Percentiles rank a stretch among this genome's conserved stretches.
These are phyloP conservation scores for Amanita subjunquillea DNA, from an alignment of 768 basidiomycete genomes.

Conservation along the genomic window DNA sequence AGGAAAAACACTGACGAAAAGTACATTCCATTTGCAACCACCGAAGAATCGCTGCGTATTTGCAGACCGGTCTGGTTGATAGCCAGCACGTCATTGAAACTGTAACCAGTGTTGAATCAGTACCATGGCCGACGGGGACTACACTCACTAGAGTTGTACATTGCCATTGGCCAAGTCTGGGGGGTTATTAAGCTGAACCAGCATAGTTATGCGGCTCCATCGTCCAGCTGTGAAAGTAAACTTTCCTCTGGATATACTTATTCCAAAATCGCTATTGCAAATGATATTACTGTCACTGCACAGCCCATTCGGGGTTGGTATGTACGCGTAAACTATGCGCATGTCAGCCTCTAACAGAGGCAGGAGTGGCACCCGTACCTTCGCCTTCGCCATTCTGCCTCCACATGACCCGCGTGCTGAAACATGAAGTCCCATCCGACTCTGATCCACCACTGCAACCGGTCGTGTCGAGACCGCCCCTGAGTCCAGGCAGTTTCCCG, in stretches of 20 bases:
- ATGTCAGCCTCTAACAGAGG: slow-evolving; percentile 3
- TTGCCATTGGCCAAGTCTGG: slow-evolving; percentile 64
- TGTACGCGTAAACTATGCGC: slow-evolving; percentile 66
- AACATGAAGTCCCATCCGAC: slow-evolving; percentile 58
- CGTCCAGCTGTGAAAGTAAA: slow-evolving; percentile 53
- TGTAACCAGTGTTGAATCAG: slow-evolving; percentile 12
- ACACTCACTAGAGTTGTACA: slow-evolving; percentile 52
- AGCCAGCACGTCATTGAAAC: slow-evolving; percentile 61
- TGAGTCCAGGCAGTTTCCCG: slow-evolving; percentile 68
- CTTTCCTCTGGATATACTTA: slow-evolving; percentile 59
- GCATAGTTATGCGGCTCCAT: slow-evolving; percentile 68
- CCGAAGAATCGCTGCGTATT: slow-evolving; percentile 41
- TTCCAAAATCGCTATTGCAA: slow-evolving; percentile 71
- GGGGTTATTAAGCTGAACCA: slow-evolving; percentile 72
- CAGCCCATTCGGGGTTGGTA: slow-evolving; percentile 51
- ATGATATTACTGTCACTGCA: slow-evolving; percentile 44
- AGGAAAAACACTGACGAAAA: slow-evolving; percentile 49
- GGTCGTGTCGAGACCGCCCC: slow-evolving; percentile 52
- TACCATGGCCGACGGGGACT: not conserved
- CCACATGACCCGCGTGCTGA: slow-evolving; percentile 74
- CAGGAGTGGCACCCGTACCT: slow-evolving; percentile 31
- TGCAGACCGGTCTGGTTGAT: slow-evolving; percentile 52
- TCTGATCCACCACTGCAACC: slow-evolving; percentile 65
- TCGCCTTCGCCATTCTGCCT: slow-evolving; percentile 53
- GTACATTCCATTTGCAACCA: slow-evolving; percentile 60